phyloP scores from a whole-genome alignment of 257 asterid genomes.

The Nicotiana tabacum region DNA sequence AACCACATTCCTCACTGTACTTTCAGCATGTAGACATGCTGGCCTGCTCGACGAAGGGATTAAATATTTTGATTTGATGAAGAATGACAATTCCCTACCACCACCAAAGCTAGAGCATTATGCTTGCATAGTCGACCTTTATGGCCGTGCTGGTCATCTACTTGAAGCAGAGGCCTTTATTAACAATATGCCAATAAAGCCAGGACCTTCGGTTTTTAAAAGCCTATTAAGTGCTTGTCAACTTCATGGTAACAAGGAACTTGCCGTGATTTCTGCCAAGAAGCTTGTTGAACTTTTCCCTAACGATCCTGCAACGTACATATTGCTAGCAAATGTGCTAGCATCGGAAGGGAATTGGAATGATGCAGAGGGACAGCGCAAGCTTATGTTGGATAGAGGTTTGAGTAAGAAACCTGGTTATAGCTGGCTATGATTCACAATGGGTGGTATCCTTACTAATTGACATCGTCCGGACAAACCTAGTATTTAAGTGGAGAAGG shows the following conservation, averaged over 20 bases:
- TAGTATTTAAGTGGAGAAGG: not conserved
- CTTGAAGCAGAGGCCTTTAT: slow-evolving; percentile 54
- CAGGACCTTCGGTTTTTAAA: slow-evolving; percentile 44
- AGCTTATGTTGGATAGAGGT: slow-evolving; percentile 35
- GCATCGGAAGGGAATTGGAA: slow-evolving; percentile 58
- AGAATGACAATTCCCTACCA: slow-evolving; percentile 24
- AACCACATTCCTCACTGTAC: slow-evolving; percentile 49
- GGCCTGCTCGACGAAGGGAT: slow-evolving; percentile 52
- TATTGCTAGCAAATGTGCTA: slow-evolving; percentile 49
- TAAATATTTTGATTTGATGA: slow-evolving; percentile 49
- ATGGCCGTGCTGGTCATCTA: slow-evolving; percentile 54
- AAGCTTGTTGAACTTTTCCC: slow-evolving; percentile 53
- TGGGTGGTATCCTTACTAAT: not conserved
- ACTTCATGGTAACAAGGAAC: slow-evolving; percentile 48
- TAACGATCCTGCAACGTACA: slow-evolving; percentile 48
- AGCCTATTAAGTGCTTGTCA: slow-evolving; percentile 48
- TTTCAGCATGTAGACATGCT: slow-evolving; percentile 60
- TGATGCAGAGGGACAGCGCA: slow-evolving; percentile 46
- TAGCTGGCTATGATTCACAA: slow-evolving; percentile 44
- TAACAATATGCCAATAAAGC: slow-evolving; percentile 41
- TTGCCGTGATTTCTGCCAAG: slow-evolving; percentile 38
- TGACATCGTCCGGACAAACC: not conserved
- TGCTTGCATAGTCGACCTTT: slow-evolving; percentile 60
- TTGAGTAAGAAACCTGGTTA: slow-evolving; percentile 46
- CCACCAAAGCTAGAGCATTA: slow-evolving; percentile 49